Conservation (phyloP, 2,329 filamentous ascomycete species). For the Fusarium sp. region DNA sequence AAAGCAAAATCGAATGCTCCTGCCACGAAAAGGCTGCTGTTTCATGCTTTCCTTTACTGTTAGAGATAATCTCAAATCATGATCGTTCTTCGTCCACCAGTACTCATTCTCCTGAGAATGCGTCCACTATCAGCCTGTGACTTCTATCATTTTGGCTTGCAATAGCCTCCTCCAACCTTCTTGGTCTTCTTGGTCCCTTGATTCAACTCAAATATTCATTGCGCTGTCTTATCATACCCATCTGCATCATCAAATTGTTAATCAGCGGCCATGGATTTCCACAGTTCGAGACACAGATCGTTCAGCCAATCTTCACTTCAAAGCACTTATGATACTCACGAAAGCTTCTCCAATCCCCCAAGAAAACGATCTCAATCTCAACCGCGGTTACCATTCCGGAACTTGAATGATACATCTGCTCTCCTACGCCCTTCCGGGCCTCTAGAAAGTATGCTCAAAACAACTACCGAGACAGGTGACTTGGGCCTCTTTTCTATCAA, state of each 20-base stretch:
- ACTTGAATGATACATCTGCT: conserved; percentile 58
- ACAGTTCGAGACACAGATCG: conserved; percentile 50
- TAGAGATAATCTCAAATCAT: neutral
- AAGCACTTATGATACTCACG: conserved; percentile 50
- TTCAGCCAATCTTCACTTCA: conserved; percentile 57
- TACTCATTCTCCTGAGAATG: conserved; percentile 33
- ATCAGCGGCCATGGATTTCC: conserved; percentile 48
- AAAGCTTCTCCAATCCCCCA: conserved; percentile 29
- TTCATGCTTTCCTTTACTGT: neutral
- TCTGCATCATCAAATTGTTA: conserved; percentile 22
- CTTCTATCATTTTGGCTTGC: conserved; percentile 39
- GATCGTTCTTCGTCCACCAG: neutral
- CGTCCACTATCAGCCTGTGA: conserved; percentile 29
- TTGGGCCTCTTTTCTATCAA: conserved; percentile 70
- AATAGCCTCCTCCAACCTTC: conserved; percentile 34
- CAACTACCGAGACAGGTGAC: conserved; percentile 74
- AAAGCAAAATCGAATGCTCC: neutral
- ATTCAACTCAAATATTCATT: conserved; percentile 38
- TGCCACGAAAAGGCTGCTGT: neutral
- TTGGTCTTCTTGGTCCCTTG: conserved; percentile 42
- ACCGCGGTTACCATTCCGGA: conserved; percentile 57
- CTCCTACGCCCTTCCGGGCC: conserved; percentile 64
- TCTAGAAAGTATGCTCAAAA: conserved; percentile 74
- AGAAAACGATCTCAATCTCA: conserved; percentile 42
- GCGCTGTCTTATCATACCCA: conserved; percentile 31